Evolutionary conservation across 495 filamentous ascomycete species (phyloP).

Genomic region (Penicillium chermesinum): DNA sequence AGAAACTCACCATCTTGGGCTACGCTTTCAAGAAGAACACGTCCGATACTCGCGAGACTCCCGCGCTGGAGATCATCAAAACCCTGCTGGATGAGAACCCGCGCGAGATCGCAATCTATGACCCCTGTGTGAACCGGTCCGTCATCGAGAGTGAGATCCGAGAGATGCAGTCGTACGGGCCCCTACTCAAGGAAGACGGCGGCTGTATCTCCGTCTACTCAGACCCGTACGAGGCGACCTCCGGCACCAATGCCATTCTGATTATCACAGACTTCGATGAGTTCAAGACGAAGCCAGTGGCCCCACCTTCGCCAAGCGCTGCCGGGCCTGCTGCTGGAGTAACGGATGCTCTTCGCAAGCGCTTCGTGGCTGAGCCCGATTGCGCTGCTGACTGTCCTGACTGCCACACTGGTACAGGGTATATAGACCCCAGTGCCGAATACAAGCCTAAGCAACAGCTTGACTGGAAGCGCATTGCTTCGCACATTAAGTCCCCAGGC

Average conservation of each 20-base stretch:
- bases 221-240: conserved; percentile 33
- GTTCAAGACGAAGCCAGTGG: conserved; percentile 11
- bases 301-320: background rate
- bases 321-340: background rate
- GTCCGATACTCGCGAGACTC: conserved; percentile 64
- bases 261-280: conserved; percentile 30
- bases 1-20: conserved; percentile 67
- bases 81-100: conserved; percentile 57
- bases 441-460: conserved; percentile 20
- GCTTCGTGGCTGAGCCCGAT: conserved; percentile 12
- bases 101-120: conserved; percentile 58
- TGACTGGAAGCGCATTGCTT: conserved; percentile 45
- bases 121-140: conserved; percentile 55
- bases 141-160: conserved; percentile 31
- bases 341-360: background rate
- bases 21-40: conserved; percentile 79
- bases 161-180: conserved; percentile 3
- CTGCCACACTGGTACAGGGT: conserved; percentile 13
- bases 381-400: conserved; percentile 23
- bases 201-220: conserved; percentile 24
- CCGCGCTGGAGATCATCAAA: conserved; percentile 61
- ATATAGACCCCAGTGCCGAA: background rate
- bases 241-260: conserved; percentile 26
- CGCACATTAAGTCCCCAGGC: conserved; percentile 58
- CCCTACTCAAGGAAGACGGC: conserved; percentile 6